Evolutionary conservation across 768 basidiomycete species (phyloP), one percentile per base, ranked within the genome.

Genomic region (Jaapia argillacea): DNA sequence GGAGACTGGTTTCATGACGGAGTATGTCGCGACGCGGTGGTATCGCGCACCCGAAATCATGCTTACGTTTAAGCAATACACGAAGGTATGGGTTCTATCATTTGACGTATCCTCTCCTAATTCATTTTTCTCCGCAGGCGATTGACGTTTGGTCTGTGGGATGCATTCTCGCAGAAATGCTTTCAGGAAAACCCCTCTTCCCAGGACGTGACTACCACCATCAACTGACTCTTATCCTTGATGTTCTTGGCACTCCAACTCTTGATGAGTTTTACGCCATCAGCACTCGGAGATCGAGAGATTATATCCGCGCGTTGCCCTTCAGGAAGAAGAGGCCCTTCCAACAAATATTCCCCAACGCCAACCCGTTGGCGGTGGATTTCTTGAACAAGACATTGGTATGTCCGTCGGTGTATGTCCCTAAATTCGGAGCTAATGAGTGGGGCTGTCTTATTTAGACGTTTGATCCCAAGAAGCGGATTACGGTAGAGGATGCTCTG

Each of bases 31-130:
- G 2, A 93, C 91, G 42, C 67, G 90, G 43, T 93, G 88, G 90
- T 94, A 92, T 59, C 78, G 88, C 39, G 90, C 91, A 0, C 89
- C 89, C 0, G 91, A 94, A 61, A 90, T 93, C 57, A 94, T 94
- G 90, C 69, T 92, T 41, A 87, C 84, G 3, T 92, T 91, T 76
- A 88, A 89, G 66, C 84, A 84, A 79, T 83, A 84, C 58, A 81
- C 80, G 45, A 81, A 81, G 69, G 81, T 77, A 49, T 22, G 51
- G 28, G 25, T 20, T 28, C 42, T 31, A 24, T 39, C 28, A 51
- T 43, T 16, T 50, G 36, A n/a, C 37, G 47, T 48, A 22, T 48
- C 33, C 43, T 48, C 21, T 50, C 49, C 28, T 23, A 38, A 22
- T 40, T 10, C 21, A 39, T n/a, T 24, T 25, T 44, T 45, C 39